Conservation (phyloP, 2,329 filamentous ascomycete species). For the Nigrospora osmanthi region DNA sequence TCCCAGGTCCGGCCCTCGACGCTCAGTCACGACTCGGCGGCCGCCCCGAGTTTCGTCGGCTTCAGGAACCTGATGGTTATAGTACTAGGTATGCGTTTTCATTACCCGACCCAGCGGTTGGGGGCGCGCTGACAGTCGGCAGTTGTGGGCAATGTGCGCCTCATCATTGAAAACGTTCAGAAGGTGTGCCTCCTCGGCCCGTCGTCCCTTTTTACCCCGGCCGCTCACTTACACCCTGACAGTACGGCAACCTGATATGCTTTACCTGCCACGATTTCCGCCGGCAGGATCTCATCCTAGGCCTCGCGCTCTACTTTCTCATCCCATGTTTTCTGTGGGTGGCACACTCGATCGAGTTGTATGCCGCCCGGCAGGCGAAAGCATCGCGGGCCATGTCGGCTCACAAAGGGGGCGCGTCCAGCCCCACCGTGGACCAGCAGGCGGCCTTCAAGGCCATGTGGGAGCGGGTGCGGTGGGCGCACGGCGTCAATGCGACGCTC, state of each 20-base stretch:
- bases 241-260: slow-evolving; percentile 95
- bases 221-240: slow-evolving; percentile 8
- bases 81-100: slow-evolving; percentile 58
- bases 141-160: slow-evolving; percentile 88
- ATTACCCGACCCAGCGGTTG: background rate
- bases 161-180: slow-evolving; percentile 95
- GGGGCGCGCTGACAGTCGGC: slow-evolving; percentile 2
- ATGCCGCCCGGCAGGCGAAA: slow-evolving; percentile 73
- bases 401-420: slow-evolving; percentile 40
- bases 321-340: slow-evolving; percentile 88
- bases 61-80: slow-evolving; percentile 96
- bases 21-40: slow-evolving; percentile 73
- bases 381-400: slow-evolving; percentile 46
- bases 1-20: slow-evolving; percentile 64
- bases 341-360: slow-evolving; percentile 82
- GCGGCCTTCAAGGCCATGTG: slow-evolving; percentile 68
- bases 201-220: background rate
- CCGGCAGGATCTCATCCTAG: slow-evolving; percentile 67
- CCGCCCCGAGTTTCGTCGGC: slow-evolving; percentile 77
- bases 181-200: slow-evolving; percentile 49
- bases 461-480: slow-evolving; percentile 71
- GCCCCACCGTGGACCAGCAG: slow-evolving; percentile 52
- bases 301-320: slow-evolving; percentile 71
- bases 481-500: slow-evolving; percentile 75
- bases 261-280: slow-evolving; percentile 84